Conservation (phyloP, 345 rosid species). For the Kernera saxatilis region DNA sequence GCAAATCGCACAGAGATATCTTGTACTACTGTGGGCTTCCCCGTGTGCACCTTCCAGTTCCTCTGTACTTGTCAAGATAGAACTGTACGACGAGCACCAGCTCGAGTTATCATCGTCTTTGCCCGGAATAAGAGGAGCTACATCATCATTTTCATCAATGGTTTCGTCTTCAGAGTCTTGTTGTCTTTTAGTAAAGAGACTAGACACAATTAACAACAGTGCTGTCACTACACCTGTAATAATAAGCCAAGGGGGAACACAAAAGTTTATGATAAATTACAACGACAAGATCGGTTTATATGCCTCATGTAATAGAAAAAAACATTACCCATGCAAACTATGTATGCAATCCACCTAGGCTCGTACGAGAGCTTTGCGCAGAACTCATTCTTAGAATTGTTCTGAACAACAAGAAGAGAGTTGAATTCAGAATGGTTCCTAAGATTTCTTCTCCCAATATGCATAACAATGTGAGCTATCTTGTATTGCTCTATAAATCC, state of each 20-base stretch:
- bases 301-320: not conserved
- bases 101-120: conserved; percentile 91
- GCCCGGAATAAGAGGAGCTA: conserved; percentile 68
- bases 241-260: conserved; percentile 2
- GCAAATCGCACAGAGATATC: conserved; percentile 94
- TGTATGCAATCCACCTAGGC: conserved; percentile 88
- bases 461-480: not conserved
- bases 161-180: conserved; percentile 36
- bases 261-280: not conserved
- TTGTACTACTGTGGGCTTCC: conserved; percentile 62
- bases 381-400: conserved; percentile 46
- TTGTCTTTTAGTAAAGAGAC: conserved; percentile 56
- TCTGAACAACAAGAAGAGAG: conserved; percentile 43
- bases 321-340: conserved; percentile 69
- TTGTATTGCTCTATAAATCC: not conserved
- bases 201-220: conserved; percentile 54
- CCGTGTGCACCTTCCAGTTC: conserved; percentile 63
- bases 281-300: not conserved
- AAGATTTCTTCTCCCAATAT: not conserved
- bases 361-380: conserved; percentile 70
- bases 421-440: not conserved
- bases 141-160: conserved; percentile 31
- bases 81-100: conserved; percentile 93
- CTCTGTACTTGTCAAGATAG: conserved; percentile 59
- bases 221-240: conserved; percentile 61